phyloP scores from a whole-genome alignment of 164 flowering plant genomes.

The Annona cherimola region DNA sequence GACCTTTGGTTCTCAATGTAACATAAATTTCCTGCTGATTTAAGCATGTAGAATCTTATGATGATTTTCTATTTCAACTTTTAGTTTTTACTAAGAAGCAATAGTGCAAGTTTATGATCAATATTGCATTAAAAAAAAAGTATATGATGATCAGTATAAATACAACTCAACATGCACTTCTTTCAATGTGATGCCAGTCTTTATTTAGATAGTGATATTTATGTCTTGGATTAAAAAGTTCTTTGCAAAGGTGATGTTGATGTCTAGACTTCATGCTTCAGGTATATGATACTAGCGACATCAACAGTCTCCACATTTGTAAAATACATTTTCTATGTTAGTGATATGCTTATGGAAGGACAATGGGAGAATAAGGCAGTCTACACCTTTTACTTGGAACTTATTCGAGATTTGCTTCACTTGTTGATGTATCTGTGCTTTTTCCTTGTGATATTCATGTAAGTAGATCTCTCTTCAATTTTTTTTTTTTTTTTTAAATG shows the following conservation, averaged over 20 bases:
- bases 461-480: conserved; percentile 31
- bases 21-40: neutral
- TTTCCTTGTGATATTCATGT: conserved; percentile 93
- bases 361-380: conserved; percentile 98
- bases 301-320: conserved; percentile 85
- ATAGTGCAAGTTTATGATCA: no score
- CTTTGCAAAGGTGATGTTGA: neutral
- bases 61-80: neutral
- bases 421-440: conserved; percentile 94
- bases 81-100: neutral
- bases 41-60: neutral
- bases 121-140: no score
- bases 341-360: conserved; percentile 99
- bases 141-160: no score
- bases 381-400: conserved; percentile 97
- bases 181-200: neutral
- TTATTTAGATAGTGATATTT: neutral
- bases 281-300: conserved; percentile 98
- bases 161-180: no score
- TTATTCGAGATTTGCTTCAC: conserved; percentile 90
- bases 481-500: neutral
- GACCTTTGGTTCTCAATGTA: neutral
- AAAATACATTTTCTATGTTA: conserved; percentile 84
- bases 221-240: neutral
- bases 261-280: conserved; percentile 20